A percentile compares a stretch with the other conserved stretches of the same genome.
Conservation (phyloP, 495 filamentous ascomycete species). For the Xanthoparmelia taractica region DNA sequence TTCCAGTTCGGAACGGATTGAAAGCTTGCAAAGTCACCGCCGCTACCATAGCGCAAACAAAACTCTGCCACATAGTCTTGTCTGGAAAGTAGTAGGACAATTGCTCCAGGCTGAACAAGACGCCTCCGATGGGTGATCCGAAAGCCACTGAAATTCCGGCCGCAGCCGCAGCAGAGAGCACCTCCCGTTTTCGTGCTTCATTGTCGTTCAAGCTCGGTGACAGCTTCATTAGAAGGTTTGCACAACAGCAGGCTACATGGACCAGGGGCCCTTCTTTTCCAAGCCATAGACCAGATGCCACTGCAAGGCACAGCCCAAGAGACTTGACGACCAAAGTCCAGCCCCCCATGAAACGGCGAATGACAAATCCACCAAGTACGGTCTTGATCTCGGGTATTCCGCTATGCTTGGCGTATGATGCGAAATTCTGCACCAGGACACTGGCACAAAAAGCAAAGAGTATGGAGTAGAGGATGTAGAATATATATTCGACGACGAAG, state of each 20-base stretch:
- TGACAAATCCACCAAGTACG: slow-evolving; percentile 88
- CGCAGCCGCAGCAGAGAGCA: slow-evolving; percentile 88
- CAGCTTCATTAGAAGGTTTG: slow-evolving; percentile 88
- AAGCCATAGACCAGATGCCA: slow-evolving; percentile 95
- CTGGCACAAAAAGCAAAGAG: slow-evolving; percentile 74
- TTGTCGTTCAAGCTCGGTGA: slow-evolving; percentile 78
- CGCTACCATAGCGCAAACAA: slow-evolving; percentile 97
- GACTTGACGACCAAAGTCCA: slow-evolving; percentile 94
- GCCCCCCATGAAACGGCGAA: slow-evolving; percentile 80
- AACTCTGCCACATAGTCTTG: slow-evolving; percentile 99
- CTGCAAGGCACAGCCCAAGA: slow-evolving; percentile 82
- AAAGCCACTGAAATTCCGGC: slow-evolving; percentile 97
- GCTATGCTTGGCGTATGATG: slow-evolving; percentile 85
- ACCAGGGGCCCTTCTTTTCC: slow-evolving; percentile 96
- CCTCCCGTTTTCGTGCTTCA: slow-evolving; percentile 93
- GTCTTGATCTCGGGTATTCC: slow-evolving; percentile 99
- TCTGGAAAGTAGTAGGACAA: slow-evolving; percentile 98
- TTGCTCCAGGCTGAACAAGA: slow-evolving; percentile 92
- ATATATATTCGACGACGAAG: slow-evolving; percentile 77
- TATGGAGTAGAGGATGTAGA: slow-evolving; percentile 77
- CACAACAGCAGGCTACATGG: slow-evolving; percentile 95
- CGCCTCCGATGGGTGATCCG: slow-evolving; percentile 89
- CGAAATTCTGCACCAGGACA: slow-evolving; percentile 73
- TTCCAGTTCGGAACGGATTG: slow-evolving; percentile 92
- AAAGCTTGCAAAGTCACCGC: slow-evolving; percentile 87